A percentile compares a stretch with the other conserved stretches of the same genome.
Evolutionary conservation across 108 stramenopile genomes (phyloP).

Genomic region (Pseudonitzschia delicatissima): DNA sequence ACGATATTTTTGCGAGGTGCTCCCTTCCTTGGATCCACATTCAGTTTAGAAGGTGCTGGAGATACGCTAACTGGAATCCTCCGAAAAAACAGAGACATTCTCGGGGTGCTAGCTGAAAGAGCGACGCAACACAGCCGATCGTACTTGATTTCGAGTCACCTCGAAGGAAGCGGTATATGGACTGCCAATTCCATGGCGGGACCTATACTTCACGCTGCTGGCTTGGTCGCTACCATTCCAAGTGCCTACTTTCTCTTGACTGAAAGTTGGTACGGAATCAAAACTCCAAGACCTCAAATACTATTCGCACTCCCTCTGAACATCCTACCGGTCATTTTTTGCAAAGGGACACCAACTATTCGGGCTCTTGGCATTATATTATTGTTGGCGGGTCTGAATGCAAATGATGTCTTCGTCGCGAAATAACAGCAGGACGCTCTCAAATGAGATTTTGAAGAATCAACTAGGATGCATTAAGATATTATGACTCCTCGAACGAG

Average conservation of each 20-base stretch:
- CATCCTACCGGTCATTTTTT: constrained; percentile 51
- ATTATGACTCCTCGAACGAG: no score
- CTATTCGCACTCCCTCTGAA: constrained; percentile 49
- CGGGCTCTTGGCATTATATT: constrained; percentile 47
- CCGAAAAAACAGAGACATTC: constrained; percentile 23
- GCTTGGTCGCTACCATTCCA: constrained; percentile 54
- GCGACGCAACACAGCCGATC: constrained; percentile 43
- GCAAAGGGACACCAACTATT: constrained; percentile 54
- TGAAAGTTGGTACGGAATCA: constrained; percentile 38
- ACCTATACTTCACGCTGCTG: constrained; percentile 55
- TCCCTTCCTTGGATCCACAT: constrained; percentile 35
- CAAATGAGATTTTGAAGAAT: constrained; percentile 25
- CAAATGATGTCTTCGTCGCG: constrained; percentile 3
- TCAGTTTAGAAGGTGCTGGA: constrained; percentile 13
- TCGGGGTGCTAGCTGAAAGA: constrained; percentile 48
- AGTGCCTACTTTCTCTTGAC: constrained; percentile 38
- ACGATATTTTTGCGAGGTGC: constrained; percentile 68
- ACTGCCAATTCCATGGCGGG: constrained; percentile 46
- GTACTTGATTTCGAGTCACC: constrained; percentile 43
- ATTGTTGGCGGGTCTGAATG: constrained; percentile 32
- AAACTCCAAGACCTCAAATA: constrained; percentile 21
- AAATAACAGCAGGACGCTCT: constrained; percentile 17
- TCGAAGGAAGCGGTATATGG: constrained; percentile 64
- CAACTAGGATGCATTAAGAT: no score
- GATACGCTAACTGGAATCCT: not conserved